Evolutionary conservation across 1,284 basidiomycete genomes (phyloP), one percentile per base, ranked within the genome.

Genomic region (Ustilago shanxiensis): DNA sequence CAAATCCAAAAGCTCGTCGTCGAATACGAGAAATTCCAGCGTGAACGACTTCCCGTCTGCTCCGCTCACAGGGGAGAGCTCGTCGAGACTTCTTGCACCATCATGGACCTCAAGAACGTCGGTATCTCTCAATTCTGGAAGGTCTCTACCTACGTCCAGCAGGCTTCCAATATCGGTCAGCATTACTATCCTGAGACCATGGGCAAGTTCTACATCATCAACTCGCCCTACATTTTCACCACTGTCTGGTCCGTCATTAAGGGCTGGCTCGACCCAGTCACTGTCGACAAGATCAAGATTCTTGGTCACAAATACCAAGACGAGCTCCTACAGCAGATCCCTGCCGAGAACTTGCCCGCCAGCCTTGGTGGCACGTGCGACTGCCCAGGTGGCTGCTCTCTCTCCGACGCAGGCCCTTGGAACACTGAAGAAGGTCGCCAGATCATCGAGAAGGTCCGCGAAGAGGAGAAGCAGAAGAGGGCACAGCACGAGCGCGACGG

Each of bases 31-130:
- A 92, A 92, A 84, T 95, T 93, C 89, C 88, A 94, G 77, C 79
- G 82, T 49, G 85, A 86, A 60, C 73, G 83, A 49, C 89, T 98
- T 37, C 94, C 95, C 41, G 93, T 94, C 5, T 95, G 93, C 88
- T 89, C 92, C 59, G 87, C 88, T 41, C 89, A 90, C 8, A 87
- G 88, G 60, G 94, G 94, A 2, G 91, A 95, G 87, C 91, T 94
- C 66, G 92, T 99, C 86, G 95, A 98, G 88, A 98, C 95, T n/a
- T 94, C 91, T 66, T 98, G 95, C 90, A 98, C 96, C 67, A 96
- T 99, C 89, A 91, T 99, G 88, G 96, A 99, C 87, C 90, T 99
- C 71, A 87, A 91, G 68, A 90, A 90, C 85, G 95, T 97, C 62
- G 91, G 92, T 29, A 87, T 98, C 77, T 88, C 90, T 71, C 91